These are phyloP conservation scores for Kuraishia molischiana DNA, from an alignment of 805 yeast genomes.

Conservation along the genomic window DNA sequence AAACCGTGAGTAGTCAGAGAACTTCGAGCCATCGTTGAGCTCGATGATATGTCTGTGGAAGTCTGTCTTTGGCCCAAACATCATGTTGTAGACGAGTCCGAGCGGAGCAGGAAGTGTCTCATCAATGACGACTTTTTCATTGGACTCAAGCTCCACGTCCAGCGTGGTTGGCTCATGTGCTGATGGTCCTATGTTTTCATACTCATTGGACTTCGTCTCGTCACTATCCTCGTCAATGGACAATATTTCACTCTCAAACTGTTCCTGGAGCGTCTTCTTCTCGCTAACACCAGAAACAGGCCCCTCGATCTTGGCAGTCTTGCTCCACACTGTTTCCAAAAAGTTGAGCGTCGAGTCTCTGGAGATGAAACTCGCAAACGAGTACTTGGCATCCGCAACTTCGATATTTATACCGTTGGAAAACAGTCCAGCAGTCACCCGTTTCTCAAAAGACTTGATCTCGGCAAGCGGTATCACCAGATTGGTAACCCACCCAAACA, in stretches of 20 bases:
- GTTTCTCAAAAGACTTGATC: conserved; percentile 66
- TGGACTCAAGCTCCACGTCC: conserved; percentile 30
- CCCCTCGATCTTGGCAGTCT: conserved; percentile 7
- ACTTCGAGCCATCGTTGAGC: conserved; percentile 36
- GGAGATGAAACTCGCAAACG: conserved; percentile 80
- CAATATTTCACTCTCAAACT: conserved; percentile 5
- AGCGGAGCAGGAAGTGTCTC: conserved; percentile 58
- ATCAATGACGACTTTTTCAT: conserved; percentile 33
- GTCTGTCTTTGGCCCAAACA: conserved; percentile 53
- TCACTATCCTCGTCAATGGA: conserved; percentile 15
- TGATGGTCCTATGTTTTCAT: conserved; percentile 52
- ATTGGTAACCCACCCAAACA: conserved; percentile 87
- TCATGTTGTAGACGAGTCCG: conserved; percentile 59
- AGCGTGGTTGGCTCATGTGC: conserved; percentile 49
- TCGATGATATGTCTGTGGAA: conserved; percentile 29
- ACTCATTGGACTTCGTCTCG: conserved; percentile 16
- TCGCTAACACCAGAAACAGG: conserved; percentile 16
- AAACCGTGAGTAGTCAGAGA: conserved; percentile 28
- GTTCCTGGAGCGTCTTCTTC: conserved; percentile 11
- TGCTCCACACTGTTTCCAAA: conserved; percentile 62
- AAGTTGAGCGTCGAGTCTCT: conserved; percentile 71
- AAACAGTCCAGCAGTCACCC: conserved; percentile 78
- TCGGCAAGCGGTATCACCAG: conserved; percentile 65
- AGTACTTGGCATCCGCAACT: conserved; percentile 53
- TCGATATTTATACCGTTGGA: conserved; percentile 74